Percentiles rank a stretch among this genome's conserved stretches.
Evolutionary conservation across 169 alveolate genomes (phyloP).

Genomic region (Theileria orientalis): DNA sequence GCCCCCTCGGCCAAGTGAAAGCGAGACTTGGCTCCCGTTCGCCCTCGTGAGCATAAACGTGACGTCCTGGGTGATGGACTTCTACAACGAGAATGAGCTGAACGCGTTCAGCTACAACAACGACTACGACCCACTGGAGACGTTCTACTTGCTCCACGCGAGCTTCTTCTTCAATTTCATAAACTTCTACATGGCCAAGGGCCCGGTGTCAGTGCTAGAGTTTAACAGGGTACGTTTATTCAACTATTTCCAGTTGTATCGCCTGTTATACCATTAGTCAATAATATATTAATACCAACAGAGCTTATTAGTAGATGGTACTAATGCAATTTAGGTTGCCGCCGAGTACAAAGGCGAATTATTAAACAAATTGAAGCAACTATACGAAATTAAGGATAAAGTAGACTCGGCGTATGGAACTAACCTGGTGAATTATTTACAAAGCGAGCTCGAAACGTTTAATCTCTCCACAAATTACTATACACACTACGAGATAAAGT

Average conservation of each 20-base stretch:
- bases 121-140: conserved; percentile 18
- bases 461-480: background rate
- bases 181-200: conserved; percentile 20
- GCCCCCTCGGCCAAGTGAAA: too few relatives aligned
- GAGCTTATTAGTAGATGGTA: background rate
- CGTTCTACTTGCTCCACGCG: conserved; percentile 40
- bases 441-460: background rate
- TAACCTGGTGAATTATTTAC: background rate
- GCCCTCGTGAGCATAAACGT: conserved; percentile 64
- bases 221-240: conserved; percentile 31
- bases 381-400: background rate
- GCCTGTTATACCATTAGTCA: background rate
- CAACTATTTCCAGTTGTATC: too few relatives aligned
- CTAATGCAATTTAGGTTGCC: background rate
- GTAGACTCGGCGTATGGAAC: background rate
- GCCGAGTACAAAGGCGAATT: conserved; percentile 3
- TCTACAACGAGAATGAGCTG: conserved; percentile 26
- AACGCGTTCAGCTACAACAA: conserved; percentile 32
- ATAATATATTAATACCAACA: background rate
- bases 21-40: conserved; percentile 62
- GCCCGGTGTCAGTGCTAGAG: conserved; percentile 12
- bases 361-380: background rate
- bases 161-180: conserved; percentile 42
- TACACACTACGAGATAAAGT: background rate
- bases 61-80: conserved; percentile 61